Conservation (phyloP, 805 yeast species). For the Metschnikowia chrysomelidarum region DNA sequence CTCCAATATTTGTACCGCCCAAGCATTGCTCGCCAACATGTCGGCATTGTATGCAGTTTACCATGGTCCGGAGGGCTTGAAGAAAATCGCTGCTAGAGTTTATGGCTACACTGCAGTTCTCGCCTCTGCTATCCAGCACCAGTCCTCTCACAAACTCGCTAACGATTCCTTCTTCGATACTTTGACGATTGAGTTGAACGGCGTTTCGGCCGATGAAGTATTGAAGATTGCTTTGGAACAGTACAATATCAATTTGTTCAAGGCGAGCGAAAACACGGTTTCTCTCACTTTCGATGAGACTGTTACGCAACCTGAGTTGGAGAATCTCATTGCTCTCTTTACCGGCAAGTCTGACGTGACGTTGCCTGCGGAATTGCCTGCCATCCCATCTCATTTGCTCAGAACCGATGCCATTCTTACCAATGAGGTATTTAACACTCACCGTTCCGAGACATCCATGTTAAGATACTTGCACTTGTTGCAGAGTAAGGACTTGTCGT, state of each 20-base stretch:
- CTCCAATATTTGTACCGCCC: conserved; percentile 97
- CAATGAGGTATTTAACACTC: conserved; percentile 76
- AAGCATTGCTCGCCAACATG: conserved; percentile 92
- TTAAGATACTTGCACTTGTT: conserved; percentile 82
- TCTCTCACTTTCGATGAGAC: conserved; percentile 93
- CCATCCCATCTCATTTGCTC: conserved; percentile 45
- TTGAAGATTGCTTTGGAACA: conserved; percentile 54
- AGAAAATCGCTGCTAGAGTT: conserved; percentile 72
- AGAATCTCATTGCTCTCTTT: conserved; percentile 57
- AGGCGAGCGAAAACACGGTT: conserved; percentile 57
- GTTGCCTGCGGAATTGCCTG: conserved; percentile 40
- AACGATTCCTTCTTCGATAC: conserved; percentile 85
- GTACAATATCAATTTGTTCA: conserved; percentile 74
- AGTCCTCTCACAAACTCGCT: conserved; percentile 42
- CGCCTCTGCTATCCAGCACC: conserved; percentile 51
- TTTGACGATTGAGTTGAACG: conserved; percentile 58
- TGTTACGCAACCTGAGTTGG: conserved; percentile 60
- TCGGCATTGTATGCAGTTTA: conserved; percentile 95
- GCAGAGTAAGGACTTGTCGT: conserved; percentile 83
- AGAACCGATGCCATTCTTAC: conserved; percentile 62
- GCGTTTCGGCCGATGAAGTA: conserved; percentile 53
- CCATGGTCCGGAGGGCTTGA: conserved; percentile 89
- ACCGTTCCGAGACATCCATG: conserved; percentile 95
- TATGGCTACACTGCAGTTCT: conserved; percentile 71
- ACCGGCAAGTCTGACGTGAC: conserved; percentile 34